phyloP scores from a whole-genome alignment of 2,329 filamentous ascomycete genomes.

The Cladosporium oxysporum region DNA sequence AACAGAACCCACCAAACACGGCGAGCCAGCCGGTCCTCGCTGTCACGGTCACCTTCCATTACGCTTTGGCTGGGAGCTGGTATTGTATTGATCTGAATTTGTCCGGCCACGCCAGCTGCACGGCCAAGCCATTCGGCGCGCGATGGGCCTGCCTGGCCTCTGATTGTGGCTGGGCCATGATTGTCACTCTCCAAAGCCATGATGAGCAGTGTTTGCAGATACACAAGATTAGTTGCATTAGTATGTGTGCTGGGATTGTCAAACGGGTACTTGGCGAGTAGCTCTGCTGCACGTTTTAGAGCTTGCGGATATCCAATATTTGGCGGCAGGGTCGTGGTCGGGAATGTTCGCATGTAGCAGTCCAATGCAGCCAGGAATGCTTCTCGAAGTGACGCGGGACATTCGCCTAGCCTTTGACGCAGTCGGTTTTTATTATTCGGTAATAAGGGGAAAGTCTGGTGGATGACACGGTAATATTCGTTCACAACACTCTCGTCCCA shows the following conservation, averaged over 20 bases:
- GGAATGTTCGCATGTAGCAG: conserved; percentile 59
- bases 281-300: conserved; percentile 45
- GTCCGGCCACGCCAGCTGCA: conserved; percentile 66
- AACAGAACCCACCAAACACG: conserved; percentile 73
- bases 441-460: conserved; percentile 68
- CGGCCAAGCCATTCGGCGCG: conserved; percentile 62
- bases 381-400: conserved; percentile 58
- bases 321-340: conserved; percentile 41
- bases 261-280: conserved; percentile 48
- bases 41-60: conserved; percentile 56
- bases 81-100: conserved; percentile 61
- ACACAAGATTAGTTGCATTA: conserved; percentile 51
- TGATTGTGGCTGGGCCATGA: conserved; percentile 49
- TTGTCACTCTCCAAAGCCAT: conserved; percentile 67
- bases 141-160: conserved; percentile 49
- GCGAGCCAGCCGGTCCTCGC: conserved; percentile 62
- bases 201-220: conserved; percentile 67
- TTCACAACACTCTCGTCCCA: conserved; percentile 51
- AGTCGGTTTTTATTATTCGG: conserved; percentile 59
- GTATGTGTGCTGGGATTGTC: conserved; percentile 46
- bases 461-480: conserved; percentile 63
- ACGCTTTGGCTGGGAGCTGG: conserved; percentile 44
- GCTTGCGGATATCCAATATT: conserved; percentile 39
- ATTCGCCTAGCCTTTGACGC: conserved; percentile 57
- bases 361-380: conserved; percentile 67